A percentile compares a stretch with the other conserved stretches of the same genome.
phyloP scores from a whole-genome alignment of 805 yeast species.

The Yamadazyma tumulicola region DNA sequence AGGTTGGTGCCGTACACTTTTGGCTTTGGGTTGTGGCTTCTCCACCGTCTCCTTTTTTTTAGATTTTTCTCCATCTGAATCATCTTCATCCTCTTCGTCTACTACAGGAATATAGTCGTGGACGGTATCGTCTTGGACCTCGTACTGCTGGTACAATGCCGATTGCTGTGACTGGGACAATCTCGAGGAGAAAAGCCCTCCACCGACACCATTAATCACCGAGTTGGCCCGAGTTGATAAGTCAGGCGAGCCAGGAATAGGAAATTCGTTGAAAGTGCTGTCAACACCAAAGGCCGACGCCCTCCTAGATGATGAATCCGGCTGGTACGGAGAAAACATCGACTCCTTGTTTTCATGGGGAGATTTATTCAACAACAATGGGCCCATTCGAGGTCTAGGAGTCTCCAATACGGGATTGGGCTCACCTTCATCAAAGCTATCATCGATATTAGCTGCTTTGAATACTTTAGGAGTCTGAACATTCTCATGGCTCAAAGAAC shows the following conservation, averaged over 20 bases:
- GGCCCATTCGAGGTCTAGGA: conserved; percentile 9
- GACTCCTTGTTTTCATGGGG: conserved; percentile 10
- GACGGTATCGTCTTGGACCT: conserved; percentile 44
- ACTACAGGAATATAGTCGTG: conserved; percentile 38
- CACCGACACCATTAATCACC: conserved; percentile 30
- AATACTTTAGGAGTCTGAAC: conserved; percentile 4
- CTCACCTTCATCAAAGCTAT: conserved; percentile 25
- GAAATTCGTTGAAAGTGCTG: conserved; percentile 34
- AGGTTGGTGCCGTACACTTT: conserved; percentile 3
- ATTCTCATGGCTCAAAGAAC: no score
- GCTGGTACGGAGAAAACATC: conserved; percentile 24
- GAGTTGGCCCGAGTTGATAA: conserved; percentile 43
- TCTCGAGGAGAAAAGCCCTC: conserved; percentile 35
- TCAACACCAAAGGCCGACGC: conserved; percentile 16
- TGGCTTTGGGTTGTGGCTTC: background rate
- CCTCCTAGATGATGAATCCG: conserved; percentile 7
- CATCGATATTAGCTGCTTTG: conserved; percentile 24
- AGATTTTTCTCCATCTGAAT: conserved; percentile 34
- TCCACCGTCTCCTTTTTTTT: conserved; percentile 12
- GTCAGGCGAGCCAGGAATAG: conserved; percentile 45
- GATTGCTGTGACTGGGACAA: conserved; percentile 44
- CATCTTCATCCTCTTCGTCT: conserved; percentile 47
- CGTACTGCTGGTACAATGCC: conserved; percentile 42
- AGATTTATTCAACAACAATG: conserved; percentile 4
- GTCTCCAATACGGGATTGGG: conserved; percentile 8